These are phyloP conservation scores for Calcarisporium arbuscula DNA, from an alignment of 2,329 filamentous ascomycete genomes.

Conservation along the genomic window DNA sequence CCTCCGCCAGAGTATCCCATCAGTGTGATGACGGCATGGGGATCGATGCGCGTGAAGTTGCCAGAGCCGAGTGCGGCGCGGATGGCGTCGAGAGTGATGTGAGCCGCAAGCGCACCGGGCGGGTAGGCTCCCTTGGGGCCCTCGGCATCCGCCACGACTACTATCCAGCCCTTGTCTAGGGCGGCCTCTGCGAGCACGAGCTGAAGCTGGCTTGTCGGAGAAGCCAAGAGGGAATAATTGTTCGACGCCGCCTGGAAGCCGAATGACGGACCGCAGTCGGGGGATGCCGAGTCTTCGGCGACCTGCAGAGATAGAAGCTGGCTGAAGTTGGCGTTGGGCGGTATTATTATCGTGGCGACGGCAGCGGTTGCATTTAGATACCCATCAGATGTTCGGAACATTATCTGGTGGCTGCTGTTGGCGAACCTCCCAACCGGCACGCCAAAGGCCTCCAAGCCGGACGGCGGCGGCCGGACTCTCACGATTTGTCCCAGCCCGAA, in stretches of 20 bases:
- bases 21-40: too few relatives aligned
- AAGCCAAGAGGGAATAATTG: too few relatives aligned
- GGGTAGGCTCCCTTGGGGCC: too few relatives aligned
- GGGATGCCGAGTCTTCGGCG: slow-evolving; percentile 29
- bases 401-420: slow-evolving; percentile 23
- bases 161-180: too few relatives aligned
- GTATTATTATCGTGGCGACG: slow-evolving; percentile 30
- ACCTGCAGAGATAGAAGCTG: slow-evolving; percentile 34
- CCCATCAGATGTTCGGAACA: slow-evolving; percentile 31
- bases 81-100: too few relatives aligned
- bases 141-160: too few relatives aligned
- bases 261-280: slow-evolving; percentile 22
- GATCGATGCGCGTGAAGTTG: too few relatives aligned
- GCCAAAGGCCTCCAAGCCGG: slow-evolving; percentile 8
- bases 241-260: slow-evolving; percentile 10
- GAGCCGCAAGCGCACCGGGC: too few relatives aligned
- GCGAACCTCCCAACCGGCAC: slow-evolving; percentile 14
- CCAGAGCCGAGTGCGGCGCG: too few relatives aligned
- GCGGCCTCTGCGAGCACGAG: too few relatives aligned
- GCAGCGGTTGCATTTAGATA: slow-evolving; percentile 25
- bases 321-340: slow-evolving; percentile 18
- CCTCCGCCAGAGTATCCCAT: too few relatives aligned
- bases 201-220: too few relatives aligned
- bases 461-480: slow-evolving; percentile 7
- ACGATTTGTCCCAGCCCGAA: slow-evolving; percentile 10